Percentiles rank a stretch among this genome's conserved stretches.
phyloP scores from a whole-genome alignment of 1,139 yeast species.

The Kurtzmaniella quercitrusa region DNA sequence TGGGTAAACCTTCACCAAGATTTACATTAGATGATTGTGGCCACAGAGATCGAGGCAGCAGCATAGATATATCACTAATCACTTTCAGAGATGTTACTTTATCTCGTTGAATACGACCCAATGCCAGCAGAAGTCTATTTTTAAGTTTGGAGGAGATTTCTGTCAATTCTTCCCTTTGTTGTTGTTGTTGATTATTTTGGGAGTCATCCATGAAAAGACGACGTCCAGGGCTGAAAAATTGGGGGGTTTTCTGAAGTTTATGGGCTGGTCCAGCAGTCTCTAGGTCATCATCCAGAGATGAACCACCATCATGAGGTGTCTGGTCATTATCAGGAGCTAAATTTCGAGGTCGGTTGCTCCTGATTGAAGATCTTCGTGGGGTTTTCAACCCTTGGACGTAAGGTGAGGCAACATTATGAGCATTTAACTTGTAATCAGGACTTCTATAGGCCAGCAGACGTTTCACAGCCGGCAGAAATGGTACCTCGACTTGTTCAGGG shows the following conservation, averaged over 20 bases:
- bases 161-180: conserved; percentile 27
- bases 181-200: conserved; percentile 11
- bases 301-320: not conserved
- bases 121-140: conserved; percentile 35
- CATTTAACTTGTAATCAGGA: conserved; percentile 28
- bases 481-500: conserved; percentile 27
- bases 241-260: conserved; percentile 38
- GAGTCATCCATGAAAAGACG: conserved; percentile 25
- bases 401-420: conserved; percentile 26
- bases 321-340: not conserved
- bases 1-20: conserved; percentile 1
- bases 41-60: not conserved
- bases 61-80: conserved; percentile 5
- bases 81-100: conserved; percentile 6
- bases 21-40: conserved; percentile 1
- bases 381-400: conserved; percentile 30
- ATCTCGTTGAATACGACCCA: conserved; percentile 32
- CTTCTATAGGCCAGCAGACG: conserved; percentile 28
- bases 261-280: conserved; percentile 7
- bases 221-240: conserved; percentile 40
- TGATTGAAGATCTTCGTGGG: conserved; percentile 27
- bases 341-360: conserved; percentile 12
- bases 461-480: conserved; percentile 40
- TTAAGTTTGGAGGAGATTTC: conserved; percentile 40
- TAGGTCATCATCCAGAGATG: conserved; percentile 13